Base-by-base conservation (phyloP, 2,329 filamentous ascomycete species). In the Trichoderma koningiopsis region DNA sequence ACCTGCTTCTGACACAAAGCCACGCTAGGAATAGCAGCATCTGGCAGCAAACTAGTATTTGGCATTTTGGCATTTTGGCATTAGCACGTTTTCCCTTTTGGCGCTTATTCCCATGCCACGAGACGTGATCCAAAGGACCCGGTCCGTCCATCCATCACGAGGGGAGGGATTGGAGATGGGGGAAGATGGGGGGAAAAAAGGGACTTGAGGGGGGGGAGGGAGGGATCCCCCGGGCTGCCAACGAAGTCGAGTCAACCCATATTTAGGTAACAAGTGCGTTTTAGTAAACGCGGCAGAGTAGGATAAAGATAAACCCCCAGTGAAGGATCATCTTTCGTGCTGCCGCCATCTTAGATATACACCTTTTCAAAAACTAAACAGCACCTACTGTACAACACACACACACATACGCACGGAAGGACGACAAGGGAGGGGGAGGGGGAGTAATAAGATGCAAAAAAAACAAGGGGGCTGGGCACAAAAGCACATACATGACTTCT, bases 1-100 rank as follows among this genome's bases (percentile, higher is more conserved):
- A 27, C 24, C 53, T 16, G 29, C 37, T 53, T 47, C 19, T 33
- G 33, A 57, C 63, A 49, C 33, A 64, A 53, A 64, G 63, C 63
- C 63, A 66, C 53, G 37, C 27, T 49, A 29, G 53, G 63, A 66
- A 66, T 58, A 58, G 33, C 33, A 35, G 53, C 53, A 57, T 47
- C 29, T 19, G 37, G 33, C 33, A 35, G 33, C 60, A 55, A n/a
- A 35, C 52, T 55, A 56, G 7, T 19, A 58, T 58, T 37, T 43
- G 40, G 40, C 40, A n/a, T 43, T 43, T 10, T 43, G 40, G 40
- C 40, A 43, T 43, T 43, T 43, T 43, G 2, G 40, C 40, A 57
- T 27, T 22, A 24, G 31, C 24, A 53, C 29, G 24, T 24, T 24
- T 43, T 49, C 14, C 22, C 16, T 3, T 43, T 43, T 43, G 7